Conservation (phyloP, 768 basidiomycete genomes). For the Leucocoprinus birnbaumii region DNA sequence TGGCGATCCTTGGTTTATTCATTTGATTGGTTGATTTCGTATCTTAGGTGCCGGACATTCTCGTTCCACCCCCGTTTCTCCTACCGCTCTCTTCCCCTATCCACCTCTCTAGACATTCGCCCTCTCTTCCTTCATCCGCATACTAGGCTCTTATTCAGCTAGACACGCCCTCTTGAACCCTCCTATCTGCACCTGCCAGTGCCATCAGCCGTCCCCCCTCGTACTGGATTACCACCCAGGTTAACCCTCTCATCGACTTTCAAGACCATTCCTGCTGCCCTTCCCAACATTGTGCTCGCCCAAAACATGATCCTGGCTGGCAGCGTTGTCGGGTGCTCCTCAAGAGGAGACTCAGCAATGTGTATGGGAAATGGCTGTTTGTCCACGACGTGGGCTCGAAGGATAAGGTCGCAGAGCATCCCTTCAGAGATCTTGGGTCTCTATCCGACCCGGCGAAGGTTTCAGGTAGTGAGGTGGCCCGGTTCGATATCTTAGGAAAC, state of each 20-base stretch:
- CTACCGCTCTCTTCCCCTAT: constrained; percentile 2
- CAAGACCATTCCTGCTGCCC: constrained; percentile 40
- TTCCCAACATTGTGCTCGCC: neutral
- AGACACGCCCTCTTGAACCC: constrained; percentile 56
- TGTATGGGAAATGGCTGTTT: constrained; percentile 56
- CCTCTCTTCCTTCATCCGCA: constrained; percentile 2
- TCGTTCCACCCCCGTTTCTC: neutral
- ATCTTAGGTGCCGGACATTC: neutral
- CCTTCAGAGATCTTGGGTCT: constrained; percentile 37
- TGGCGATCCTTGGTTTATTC: neutral
- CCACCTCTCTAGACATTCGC: constrained; percentile 1
- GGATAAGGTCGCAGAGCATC: constrained; percentile 29
- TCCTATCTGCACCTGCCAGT: constrained; percentile 33
- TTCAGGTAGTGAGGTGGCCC: constrained; percentile 55
- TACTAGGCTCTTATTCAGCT: constrained; percentile 15
- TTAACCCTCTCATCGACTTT: constrained; percentile 34
- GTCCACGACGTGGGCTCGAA: constrained; percentile 32
- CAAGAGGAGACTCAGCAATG: constrained; percentile 47
- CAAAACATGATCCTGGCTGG: constrained; percentile 16
- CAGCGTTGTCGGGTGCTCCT: constrained; percentile 49
- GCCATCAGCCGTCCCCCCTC: constrained; percentile 27
- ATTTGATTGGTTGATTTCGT: neutral
- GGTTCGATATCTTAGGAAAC: constrained; percentile 53
- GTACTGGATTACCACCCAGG: neutral
- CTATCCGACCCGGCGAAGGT: constrained; percentile 60